Evolutionary conservation across 75 land plant genomes (phyloP).

Genomic region (Adiantum capillusveneris): DNA sequence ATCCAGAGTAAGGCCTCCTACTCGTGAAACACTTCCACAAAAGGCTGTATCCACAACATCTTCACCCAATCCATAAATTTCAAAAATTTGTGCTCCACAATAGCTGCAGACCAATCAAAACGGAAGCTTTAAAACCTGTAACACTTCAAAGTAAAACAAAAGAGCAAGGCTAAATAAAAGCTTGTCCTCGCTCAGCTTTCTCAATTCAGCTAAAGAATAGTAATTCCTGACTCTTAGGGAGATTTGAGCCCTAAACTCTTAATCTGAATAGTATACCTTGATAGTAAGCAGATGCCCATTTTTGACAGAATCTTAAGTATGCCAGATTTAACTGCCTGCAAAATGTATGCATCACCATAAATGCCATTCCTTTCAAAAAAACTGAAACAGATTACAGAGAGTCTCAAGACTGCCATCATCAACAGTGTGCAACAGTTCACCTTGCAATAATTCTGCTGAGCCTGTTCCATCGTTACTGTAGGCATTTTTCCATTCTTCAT

Average conservation of each 20-base stretch:
- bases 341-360: too few relatives aligned
- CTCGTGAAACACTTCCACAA: constrained; percentile 76
- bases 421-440: constrained; percentile 21
- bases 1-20: constrained; percentile 77
- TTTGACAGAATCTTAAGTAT: constrained; percentile 91
- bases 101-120: constrained; percentile 74
- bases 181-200: too few relatives aligned
- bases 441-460: constrained; percentile 93
- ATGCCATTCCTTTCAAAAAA: too few relatives aligned
- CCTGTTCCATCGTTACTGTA: constrained; percentile 87
- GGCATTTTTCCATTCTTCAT: constrained; percentile 97
- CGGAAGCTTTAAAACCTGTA: too few relatives aligned
- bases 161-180: too few relatives aligned
- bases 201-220: too few relatives aligned
- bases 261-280: constrained; percentile 70
- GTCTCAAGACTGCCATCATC: too few relatives aligned
- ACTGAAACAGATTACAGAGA: too few relatives aligned
- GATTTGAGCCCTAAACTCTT: too few relatives aligned
- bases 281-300: constrained; percentile 95
- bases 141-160: background rate
- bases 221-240: too few relatives aligned
- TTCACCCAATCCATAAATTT: constrained; percentile 83
- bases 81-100: constrained; percentile 99
- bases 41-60: constrained; percentile 84
- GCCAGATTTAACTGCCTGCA: constrained; percentile 53